Conservation (phyloP, 306 rosid species). For the Glycine soja region DNA sequence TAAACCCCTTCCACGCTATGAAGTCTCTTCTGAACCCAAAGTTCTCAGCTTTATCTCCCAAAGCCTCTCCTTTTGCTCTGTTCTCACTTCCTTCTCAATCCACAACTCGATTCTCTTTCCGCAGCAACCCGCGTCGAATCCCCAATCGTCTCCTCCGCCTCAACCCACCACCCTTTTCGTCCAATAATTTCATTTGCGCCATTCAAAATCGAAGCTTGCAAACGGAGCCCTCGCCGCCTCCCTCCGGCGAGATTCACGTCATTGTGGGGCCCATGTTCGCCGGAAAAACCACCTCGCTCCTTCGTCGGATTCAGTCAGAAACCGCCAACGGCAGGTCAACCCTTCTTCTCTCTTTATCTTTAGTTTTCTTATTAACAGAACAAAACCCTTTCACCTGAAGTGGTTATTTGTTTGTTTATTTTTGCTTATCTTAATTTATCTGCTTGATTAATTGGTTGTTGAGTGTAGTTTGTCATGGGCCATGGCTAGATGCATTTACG, state of each 20-base stretch:
- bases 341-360: background rate
- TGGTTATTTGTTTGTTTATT: background rate
- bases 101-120: background rate
- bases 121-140: conserved; percentile 32
- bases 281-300: conserved; percentile 87
- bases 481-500: background rate
- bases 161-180: conserved; percentile 51
- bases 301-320: conserved; percentile 77
- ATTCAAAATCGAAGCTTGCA: conserved; percentile 53
- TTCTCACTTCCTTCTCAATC: conserved; percentile 51
- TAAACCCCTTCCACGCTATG: conserved; percentile 58
- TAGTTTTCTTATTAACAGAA: background rate
- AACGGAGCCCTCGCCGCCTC: conserved; percentile 49
- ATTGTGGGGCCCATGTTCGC: conserved; percentile 96
- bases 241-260: conserved; percentile 83
- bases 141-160: conserved; percentile 48
- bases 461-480: conserved; percentile 7
- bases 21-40: conserved; percentile 62
- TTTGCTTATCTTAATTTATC: conserved; percentile 4
- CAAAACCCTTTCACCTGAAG: background rate
- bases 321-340: conserved; percentile 73
- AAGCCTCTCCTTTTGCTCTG: conserved; percentile 48
- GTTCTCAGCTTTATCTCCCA: conserved; percentile 56
- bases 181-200: conserved; percentile 37
- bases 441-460: conserved; percentile 20